These are phyloP conservation scores for Calamus simplicifolius DNA, from an alignment of 176 grass and related monocot species.

Conservation along the genomic window DNA sequence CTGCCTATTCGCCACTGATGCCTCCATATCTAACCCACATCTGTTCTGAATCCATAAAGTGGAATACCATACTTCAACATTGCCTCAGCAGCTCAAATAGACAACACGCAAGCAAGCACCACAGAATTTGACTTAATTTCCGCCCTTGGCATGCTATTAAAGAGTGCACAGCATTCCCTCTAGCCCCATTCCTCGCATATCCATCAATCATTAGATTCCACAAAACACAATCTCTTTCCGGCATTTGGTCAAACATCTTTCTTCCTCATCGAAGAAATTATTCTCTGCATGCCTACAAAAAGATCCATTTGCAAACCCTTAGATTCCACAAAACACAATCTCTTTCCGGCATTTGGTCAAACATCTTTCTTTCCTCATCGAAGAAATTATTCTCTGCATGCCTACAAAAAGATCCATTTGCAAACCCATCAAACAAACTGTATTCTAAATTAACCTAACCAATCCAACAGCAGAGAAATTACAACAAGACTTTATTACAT, in stretches of 20 bases:
- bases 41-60: slow-evolving; percentile 65
- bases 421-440: slow-evolving; percentile 34
- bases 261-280: slow-evolving; percentile 30
- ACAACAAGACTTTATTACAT: slow-evolving; percentile 65
- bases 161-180: slow-evolving; percentile 26
- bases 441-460: slow-evolving; percentile 54
- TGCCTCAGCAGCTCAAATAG: slow-evolving; percentile 38
- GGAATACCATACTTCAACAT: slow-evolving; percentile 51
- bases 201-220: slow-evolving; percentile 86
- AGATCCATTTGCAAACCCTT: slow-evolving; percentile 41
- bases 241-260: slow-evolving; percentile 68
- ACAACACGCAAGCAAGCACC: slow-evolving; percentile 57
- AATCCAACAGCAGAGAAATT: slow-evolving; percentile 38
- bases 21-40: slow-evolving; percentile 43
- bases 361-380: slow-evolving; percentile 40
- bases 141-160: slow-evolving; percentile 36
- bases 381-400: slow-evolving; percentile 31
- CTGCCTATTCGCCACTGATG: slow-evolving; percentile 54
- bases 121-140: slow-evolving; percentile 39
- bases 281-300: slow-evolving; percentile 42
- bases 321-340: slow-evolving; percentile 59
- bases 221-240: slow-evolving; percentile 49
- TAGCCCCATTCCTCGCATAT: slow-evolving; percentile 33
- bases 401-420: slow-evolving; percentile 45
- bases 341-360: slow-evolving; percentile 59